Percentiles rank a stretch among this genome's conserved stretches.
Evolutionary conservation across 106 monocot genomes (phyloP).

Genomic region (Acorus gramineus): DNA sequence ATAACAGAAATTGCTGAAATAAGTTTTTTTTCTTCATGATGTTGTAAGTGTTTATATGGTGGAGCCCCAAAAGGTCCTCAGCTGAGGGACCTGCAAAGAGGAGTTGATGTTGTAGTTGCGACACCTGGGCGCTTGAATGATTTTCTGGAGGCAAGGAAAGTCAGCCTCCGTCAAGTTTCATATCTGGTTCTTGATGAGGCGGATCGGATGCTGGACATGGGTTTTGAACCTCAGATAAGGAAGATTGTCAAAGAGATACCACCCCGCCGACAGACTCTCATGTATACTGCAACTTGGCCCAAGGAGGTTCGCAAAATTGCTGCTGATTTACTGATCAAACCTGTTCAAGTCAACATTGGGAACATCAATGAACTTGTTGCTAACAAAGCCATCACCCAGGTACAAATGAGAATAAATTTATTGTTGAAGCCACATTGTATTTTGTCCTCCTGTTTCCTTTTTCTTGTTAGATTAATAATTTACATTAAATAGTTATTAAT

Average conservation of each 20-base stretch:
- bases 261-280: conserved; percentile 65
- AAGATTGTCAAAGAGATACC: conserved; percentile 74
- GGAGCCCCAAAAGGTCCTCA: conserved; percentile 95
- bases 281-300: conserved; percentile 94
- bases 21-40: background rate
- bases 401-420: conserved; percentile 4
- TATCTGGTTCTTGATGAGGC: conserved; percentile 87
- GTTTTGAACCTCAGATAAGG: conserved; percentile 85
- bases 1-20: too few relatives aligned
- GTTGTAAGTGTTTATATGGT: conserved; percentile 76
- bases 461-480: background rate
- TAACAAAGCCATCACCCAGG: conserved; percentile 93
- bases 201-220: conserved; percentile 90
- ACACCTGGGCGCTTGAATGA: conserved; percentile 87
- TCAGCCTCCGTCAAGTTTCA: conserved; percentile 61
- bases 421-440: background rate
- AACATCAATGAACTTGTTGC: conserved; percentile 85
- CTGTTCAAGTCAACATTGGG: conserved; percentile 73
- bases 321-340: conserved; percentile 53
- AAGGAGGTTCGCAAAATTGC: conserved; percentile 77
- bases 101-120: conserved; percentile 91
- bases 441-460: background rate
- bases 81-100: conserved; percentile 72
- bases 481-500: background rate
- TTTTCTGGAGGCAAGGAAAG: conserved; percentile 64